These are phyloP conservation scores for Exophiala sp. DNA, from an alignment of 2,329 filamentous ascomycete genomes.

Conservation along the genomic window DNA sequence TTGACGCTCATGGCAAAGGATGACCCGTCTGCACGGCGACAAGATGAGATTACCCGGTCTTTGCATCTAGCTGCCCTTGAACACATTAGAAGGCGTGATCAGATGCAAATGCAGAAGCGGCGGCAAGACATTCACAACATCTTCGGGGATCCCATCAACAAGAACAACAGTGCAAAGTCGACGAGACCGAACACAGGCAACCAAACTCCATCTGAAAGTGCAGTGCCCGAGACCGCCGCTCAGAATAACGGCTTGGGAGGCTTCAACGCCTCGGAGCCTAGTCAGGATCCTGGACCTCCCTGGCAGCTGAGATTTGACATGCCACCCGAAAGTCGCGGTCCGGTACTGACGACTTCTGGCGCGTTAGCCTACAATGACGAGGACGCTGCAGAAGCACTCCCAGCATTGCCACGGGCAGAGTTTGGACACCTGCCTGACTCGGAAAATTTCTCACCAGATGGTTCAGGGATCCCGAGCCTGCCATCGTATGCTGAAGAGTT, in stretches of 20 bases:
- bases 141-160: constrained; percentile 34
- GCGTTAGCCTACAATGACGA: constrained; percentile 23
- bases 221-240: not conserved
- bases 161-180: constrained; percentile 9
- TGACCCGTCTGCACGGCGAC: constrained; percentile 26
- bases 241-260: constrained; percentile 2
- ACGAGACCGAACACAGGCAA: constrained; percentile 9
- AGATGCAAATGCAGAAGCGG: constrained; percentile 39
- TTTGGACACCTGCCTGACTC: constrained; percentile 16
- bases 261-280: constrained; percentile 13
- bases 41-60: constrained; percentile 37
- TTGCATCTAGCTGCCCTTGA: constrained; percentile 39
- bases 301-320: constrained; percentile 27
- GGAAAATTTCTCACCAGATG: constrained; percentile 20
- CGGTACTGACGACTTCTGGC: constrained; percentile 29
- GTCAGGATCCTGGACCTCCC: constrained; percentile 12
- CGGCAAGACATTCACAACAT: constrained; percentile 41
- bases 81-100: constrained; percentile 37
- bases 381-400: constrained; percentile 12
- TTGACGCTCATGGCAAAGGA: constrained; percentile 26
- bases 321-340: constrained; percentile 23
- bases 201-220: constrained; percentile 11
- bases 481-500: constrained; percentile 28
- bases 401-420: constrained; percentile 15
- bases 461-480: constrained; percentile 25